Conservation (phyloP, 1,284 basidiomycete species). For the Earliella scabrosa region DNA sequence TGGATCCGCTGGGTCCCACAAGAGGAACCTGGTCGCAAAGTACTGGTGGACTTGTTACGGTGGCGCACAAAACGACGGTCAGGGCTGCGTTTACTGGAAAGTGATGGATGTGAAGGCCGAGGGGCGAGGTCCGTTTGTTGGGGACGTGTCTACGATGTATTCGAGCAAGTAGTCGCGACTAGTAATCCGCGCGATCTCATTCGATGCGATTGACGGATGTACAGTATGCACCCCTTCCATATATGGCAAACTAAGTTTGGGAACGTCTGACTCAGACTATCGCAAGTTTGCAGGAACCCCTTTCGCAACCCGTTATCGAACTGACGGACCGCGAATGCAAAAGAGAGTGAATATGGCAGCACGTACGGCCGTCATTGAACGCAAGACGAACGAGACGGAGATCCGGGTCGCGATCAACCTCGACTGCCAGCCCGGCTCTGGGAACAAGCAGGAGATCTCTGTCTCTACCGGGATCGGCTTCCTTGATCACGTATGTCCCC, state of each 20-base stretch:
- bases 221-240: slow-evolving; percentile 10
- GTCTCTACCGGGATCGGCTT: slow-evolving; percentile 97
- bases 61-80: slow-evolving; percentile 81
- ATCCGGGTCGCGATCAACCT: slow-evolving; percentile 86
- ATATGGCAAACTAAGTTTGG: slow-evolving; percentile 19
- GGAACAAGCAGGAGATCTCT: slow-evolving; percentile 74
- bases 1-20: slow-evolving; percentile 17
- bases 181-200: background rate
- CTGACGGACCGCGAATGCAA: too few species aligned
- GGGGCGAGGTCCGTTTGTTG: slow-evolving; percentile 60
- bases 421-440: slow-evolving; percentile 76
- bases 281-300: too few species aligned
- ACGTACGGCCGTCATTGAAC: slow-evolving; percentile 75
- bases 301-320: too few species aligned
- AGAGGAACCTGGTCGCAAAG: slow-evolving; percentile 50
- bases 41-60: slow-evolving; percentile 92
- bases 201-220: background rate
- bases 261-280: slow-evolving; percentile 8
- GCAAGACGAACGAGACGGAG: slow-evolving; percentile 93
- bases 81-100: slow-evolving; percentile 84
- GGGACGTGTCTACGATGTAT: slow-evolving; percentile 17
- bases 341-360: slow-evolving; percentile 43
- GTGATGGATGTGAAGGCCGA: slow-evolving; percentile 79
- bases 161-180: background rate
- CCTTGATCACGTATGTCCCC: slow-evolving; percentile 87